phyloP scores from a whole-genome alignment of 495 filamentous ascomycete species.

The Hypoxylon perforatum region DNA sequence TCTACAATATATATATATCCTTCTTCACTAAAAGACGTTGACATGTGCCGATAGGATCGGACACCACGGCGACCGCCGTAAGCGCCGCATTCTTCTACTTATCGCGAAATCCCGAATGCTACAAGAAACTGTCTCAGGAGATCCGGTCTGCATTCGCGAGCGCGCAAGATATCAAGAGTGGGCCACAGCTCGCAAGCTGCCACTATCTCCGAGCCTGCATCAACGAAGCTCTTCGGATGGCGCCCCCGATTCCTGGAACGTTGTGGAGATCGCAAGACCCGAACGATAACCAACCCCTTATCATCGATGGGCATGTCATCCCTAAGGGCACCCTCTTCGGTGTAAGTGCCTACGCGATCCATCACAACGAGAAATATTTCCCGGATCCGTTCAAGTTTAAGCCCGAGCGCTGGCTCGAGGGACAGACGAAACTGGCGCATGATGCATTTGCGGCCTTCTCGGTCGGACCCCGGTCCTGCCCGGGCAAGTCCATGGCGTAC shows the following conservation, averaged over 20 bases:
- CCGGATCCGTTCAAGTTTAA: conserved; percentile 48
- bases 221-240: conserved; percentile 47
- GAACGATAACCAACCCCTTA: conserved; percentile 50
- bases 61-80: conserved; percentile 46
- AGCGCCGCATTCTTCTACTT: conserved; percentile 52
- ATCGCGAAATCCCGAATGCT: conserved; percentile 35
- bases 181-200: conserved; percentile 39
- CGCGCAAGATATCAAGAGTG: conserved; percentile 41
- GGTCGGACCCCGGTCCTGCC: conserved; percentile 65
- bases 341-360: conserved; percentile 50
- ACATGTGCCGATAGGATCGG: conserved; percentile 20
- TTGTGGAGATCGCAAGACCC: conserved; percentile 52
- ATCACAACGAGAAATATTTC: conserved; percentile 53
- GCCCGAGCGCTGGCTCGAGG: conserved; percentile 55
- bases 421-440: conserved; percentile 10
- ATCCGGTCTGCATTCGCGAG: conserved; percentile 45
- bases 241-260: conserved; percentile 29
- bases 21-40: conserved; percentile 46
- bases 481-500: conserved; percentile 67
- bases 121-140: conserved; percentile 40
- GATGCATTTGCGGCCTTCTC: conserved; percentile 67
- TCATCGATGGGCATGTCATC: conserved; percentile 37
- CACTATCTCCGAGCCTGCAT: conserved; percentile 46
- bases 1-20: not conserved
- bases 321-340: conserved; percentile 50